phyloP scores from a whole-genome alignment of 2,329 filamentous ascomycete species.

The Fragosphaeria purpurea region DNA sequence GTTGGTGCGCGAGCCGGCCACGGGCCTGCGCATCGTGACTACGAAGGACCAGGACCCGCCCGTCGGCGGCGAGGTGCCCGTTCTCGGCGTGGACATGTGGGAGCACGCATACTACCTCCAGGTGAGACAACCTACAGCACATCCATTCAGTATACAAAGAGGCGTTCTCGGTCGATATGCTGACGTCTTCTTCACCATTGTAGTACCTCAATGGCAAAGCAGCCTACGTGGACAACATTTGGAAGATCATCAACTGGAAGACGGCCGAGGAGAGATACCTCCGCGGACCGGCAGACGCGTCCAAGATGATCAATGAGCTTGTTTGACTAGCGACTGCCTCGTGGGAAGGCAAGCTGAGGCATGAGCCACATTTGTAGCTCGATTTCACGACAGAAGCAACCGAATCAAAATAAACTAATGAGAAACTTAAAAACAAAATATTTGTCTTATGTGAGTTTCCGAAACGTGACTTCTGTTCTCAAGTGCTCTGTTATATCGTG shows the following conservation, averaged over 20 bases:
- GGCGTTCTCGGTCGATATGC: too few relatives aligned
- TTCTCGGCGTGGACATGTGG: constrained; percentile 84
- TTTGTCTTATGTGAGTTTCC: too few relatives aligned
- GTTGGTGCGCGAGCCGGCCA: constrained; percentile 57
- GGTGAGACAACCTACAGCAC: constrained; percentile 29
- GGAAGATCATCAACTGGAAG: constrained; percentile 72
- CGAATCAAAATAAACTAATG: too few relatives aligned
- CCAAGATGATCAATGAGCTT: constrained; percentile 33
- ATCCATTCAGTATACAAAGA: too few relatives aligned
- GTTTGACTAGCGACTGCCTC: constrained; percentile 20
- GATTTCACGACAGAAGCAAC: too few relatives aligned
- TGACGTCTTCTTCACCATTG: too few relatives aligned
- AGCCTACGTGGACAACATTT: constrained; percentile 65
- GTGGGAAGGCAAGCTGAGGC: neutral
- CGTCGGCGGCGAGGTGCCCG: constrained; percentile 50
- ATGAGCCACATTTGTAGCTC: too few relatives aligned
- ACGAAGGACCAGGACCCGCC: constrained; percentile 84
- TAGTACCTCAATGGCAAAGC: constrained; percentile 70
- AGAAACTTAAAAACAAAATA: too few relatives aligned
- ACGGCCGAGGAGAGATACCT: constrained; percentile 53
- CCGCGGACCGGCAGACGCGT: constrained; percentile 35
- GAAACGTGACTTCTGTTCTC: too few relatives aligned
- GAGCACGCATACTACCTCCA: constrained; percentile 91
- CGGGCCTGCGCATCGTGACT: constrained; percentile 58
- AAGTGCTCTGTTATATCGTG: too few relatives aligned